Evolutionary conservation across 495 filamentous ascomycete species (phyloP).

Genomic region (Hyaloscypha bicolor): DNA sequence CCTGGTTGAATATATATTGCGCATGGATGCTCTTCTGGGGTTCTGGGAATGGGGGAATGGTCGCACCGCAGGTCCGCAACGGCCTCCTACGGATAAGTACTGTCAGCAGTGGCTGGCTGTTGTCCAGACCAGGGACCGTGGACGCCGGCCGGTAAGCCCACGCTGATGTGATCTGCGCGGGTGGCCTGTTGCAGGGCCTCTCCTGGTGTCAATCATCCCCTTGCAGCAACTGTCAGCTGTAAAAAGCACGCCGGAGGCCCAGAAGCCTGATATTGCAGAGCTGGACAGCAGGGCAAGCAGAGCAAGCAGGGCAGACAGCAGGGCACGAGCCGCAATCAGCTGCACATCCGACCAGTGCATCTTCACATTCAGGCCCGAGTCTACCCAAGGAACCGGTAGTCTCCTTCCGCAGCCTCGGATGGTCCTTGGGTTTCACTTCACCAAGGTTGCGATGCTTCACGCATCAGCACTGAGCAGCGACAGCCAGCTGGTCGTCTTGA

Average conservation of each 20-base stretch:
- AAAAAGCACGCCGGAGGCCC: neutral
- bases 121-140: neutral
- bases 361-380: neutral
- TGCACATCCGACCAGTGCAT: neutral
- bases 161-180: neutral
- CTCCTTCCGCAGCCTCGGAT: neutral
- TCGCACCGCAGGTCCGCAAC: too few species aligned
- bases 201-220: constrained; percentile 2
- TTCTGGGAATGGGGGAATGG: too few species aligned
- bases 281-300: neutral
- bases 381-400: too few species aligned
- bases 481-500: neutral
- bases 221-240: neutral
- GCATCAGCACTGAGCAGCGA: neutral
- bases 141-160: neutral
- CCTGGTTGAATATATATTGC: neutral
- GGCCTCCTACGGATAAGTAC: too few species aligned
- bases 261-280: neutral
- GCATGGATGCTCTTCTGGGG: neutral
- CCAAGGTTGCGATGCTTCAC: neutral
- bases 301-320: too few species aligned
- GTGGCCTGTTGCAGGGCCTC: neutral
- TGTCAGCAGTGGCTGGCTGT: neutral
- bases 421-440: neutral
- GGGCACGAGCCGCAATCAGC: neutral